Evolutionary conservation across 495 filamentous ascomycete species (phyloP).

Genomic region (Podospora anserina): DNA sequence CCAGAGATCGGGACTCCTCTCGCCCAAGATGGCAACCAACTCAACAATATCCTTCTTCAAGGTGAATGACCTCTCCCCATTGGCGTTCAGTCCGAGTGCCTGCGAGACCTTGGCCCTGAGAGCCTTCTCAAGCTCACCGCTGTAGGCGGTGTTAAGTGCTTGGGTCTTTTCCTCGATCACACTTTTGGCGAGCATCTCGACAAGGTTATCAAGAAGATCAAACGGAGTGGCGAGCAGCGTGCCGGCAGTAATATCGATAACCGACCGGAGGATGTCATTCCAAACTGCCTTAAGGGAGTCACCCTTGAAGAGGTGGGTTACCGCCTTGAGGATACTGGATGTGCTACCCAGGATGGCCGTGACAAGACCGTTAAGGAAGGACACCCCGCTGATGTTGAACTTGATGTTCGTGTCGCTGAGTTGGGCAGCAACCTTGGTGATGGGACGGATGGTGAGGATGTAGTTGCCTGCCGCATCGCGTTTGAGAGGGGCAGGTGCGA

Average conservation of each 20-base stretch:
- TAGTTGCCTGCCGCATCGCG: constrained; percentile 16
- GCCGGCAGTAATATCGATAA: constrained; percentile 18
- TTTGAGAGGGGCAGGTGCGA: constrained; percentile 14
- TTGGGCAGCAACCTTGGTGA: constrained; percentile 18
- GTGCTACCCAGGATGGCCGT: constrained; percentile 21
- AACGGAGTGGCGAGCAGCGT: constrained; percentile 15
- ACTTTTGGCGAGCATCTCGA: constrained; percentile 16
- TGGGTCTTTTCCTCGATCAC: constrained; percentile 19
- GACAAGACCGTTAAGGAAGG: constrained; percentile 16
- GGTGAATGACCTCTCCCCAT: constrained; percentile 20
- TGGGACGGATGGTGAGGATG: constrained; percentile 21
- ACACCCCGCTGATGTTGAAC: constrained; percentile 17
- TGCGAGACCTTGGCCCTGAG: constrained; percentile 7
- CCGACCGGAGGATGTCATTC: constrained; percentile 13
- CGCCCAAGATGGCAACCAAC: constrained; percentile 10
- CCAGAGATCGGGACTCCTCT: constrained; percentile 13
- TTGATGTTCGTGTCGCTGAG: constrained; percentile 15
- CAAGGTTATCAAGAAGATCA: constrained; percentile 18
- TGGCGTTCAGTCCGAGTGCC: constrained; percentile 17
- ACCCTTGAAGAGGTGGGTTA: constrained; percentile 18
- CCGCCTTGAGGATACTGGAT: constrained; percentile 16
- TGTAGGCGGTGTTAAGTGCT: constrained; percentile 6
- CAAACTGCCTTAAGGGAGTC: constrained; percentile 17
- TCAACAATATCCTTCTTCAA: constrained; percentile 19
- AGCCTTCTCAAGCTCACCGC: constrained; percentile 20